Conservation (phyloP, 208 protist species). For the Acanthamoeba polyphaga region DNA sequence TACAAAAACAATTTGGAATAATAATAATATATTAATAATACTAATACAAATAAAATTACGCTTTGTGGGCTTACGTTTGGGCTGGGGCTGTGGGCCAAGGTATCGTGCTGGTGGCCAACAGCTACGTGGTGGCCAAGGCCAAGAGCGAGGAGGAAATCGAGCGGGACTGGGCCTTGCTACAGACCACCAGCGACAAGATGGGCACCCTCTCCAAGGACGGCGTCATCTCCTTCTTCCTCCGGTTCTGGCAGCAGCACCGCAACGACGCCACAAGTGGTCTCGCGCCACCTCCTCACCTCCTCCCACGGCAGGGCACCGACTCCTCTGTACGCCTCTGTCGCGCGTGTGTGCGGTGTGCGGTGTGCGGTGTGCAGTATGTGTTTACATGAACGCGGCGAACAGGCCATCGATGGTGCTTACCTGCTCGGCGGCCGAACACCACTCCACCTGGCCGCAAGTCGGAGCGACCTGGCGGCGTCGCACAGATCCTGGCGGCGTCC, state of each 20-base stretch:
- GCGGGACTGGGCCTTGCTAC: conserved; percentile 45
- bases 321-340: not conserved
- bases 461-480: conserved; percentile 7
- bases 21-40: no score
- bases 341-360: not conserved
- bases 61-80: not conserved
- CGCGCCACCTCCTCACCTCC: not conserved
- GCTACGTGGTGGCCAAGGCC: conserved; percentile 71
- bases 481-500: not conserved
- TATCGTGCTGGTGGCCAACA: conserved; percentile 49
- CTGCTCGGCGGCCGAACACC: conserved; percentile 10
- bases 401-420: not conserved
- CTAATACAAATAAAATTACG: not conserved
- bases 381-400: no score
- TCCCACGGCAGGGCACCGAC: conserved; percentile 29
- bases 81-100: not conserved
- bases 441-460: not conserved
- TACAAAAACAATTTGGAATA: no score
- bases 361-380: not conserved
- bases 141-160: conserved; percentile 65
- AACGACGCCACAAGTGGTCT: not conserved
- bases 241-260: conserved; percentile 69
- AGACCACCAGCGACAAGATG: conserved; percentile 63
- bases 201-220: conserved; percentile 64
- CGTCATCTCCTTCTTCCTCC: conserved; percentile 71